Evolutionary conservation across 1,284 basidiomycete species (phyloP).

Genomic region (Lignosus rhinocerotis): DNA sequence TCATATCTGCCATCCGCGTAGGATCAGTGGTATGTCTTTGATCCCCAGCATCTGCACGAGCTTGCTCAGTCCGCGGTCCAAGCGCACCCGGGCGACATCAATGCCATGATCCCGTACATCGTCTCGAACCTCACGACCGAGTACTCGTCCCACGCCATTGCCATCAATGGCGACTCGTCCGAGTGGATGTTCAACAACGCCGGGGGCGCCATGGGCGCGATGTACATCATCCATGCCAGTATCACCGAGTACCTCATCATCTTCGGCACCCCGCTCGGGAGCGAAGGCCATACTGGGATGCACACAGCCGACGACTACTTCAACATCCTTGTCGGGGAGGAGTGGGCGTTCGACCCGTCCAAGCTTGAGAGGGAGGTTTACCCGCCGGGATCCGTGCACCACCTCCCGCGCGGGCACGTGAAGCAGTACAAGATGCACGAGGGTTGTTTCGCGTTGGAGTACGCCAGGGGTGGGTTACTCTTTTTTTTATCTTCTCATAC

Average conservation of each 20-base stretch:
- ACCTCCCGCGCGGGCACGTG: constrained; percentile 77
- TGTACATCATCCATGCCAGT: constrained; percentile 96
- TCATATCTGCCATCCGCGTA: constrained; percentile 15
- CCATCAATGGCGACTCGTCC: constrained; percentile 61
- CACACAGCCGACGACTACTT: constrained; percentile 99
- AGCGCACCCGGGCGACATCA: constrained; percentile 42
- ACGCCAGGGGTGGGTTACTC: constrained; percentile 91
- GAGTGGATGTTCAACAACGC: constrained; percentile 99
- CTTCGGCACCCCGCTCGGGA: constrained; percentile 95
- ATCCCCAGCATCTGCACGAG: constrained; percentile 64
- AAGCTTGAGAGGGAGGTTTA: constrained; percentile 85
- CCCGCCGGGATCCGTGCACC: constrained; percentile 80
- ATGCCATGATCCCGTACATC: constrained; percentile 77
- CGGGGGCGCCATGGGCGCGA: constrained; percentile 97
- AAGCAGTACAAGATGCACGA: constrained; percentile 99
- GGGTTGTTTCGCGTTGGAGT: constrained; percentile 93
- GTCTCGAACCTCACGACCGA: constrained; percentile 71
- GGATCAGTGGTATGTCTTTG: constrained; percentile 72
- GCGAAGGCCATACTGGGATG: constrained; percentile 92
- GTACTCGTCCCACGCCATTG: constrained; percentile 57
- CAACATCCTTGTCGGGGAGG: constrained; percentile 90
- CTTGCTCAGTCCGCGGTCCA: constrained; percentile 54
- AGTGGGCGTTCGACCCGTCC: constrained; percentile 89
- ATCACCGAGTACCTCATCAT: constrained; percentile 95
- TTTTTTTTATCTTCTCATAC: no score